phyloP scores from a whole-genome alignment of 2,329 filamentous ascomycete species.

The Chaetomium sp. region DNA sequence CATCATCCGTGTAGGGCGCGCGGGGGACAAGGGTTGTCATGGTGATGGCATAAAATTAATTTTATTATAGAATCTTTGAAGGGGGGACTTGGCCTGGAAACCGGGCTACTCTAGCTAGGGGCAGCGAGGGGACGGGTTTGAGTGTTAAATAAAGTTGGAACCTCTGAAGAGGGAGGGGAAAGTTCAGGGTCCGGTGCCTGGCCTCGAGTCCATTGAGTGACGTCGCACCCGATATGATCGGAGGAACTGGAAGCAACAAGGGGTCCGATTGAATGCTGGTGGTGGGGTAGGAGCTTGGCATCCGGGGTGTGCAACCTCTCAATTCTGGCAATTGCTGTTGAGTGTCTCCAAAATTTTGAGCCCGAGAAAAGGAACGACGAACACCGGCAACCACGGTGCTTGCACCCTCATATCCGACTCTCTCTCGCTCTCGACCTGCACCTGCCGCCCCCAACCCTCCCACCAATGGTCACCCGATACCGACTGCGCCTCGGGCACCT shows the following conservation, averaged over 20 bases:
- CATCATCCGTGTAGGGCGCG: constrained; percentile 74
- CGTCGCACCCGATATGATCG: neutral
- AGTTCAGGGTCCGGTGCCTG: neutral
- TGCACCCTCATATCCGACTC: neutral
- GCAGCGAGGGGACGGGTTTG: neutral
- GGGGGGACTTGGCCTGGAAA: neutral
- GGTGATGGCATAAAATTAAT: constrained; percentile 21
- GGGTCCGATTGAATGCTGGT: neutral
- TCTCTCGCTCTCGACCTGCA: neutral
- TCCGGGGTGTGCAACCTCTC: neutral
- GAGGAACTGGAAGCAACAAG: neutral
- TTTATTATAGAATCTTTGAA: neutral
- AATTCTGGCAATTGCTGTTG: neutral
- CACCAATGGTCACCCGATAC: constrained; percentile 1
- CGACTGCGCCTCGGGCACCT: neutral
- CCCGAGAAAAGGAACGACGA: constrained; percentile 6
- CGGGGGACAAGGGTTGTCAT: constrained; percentile 83
- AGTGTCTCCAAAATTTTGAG: constrained; percentile 15
- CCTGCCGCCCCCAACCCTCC: neutral
- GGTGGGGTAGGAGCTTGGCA: constrained; percentile 13
- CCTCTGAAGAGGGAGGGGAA: neutral
- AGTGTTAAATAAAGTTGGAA: neutral
- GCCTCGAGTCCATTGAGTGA: neutral
- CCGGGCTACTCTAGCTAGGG: neutral
- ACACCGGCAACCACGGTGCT: neutral